phyloP scores from a whole-genome alignment of 805 yeast species.

The Saccharomyces cerevisiae region DNA sequence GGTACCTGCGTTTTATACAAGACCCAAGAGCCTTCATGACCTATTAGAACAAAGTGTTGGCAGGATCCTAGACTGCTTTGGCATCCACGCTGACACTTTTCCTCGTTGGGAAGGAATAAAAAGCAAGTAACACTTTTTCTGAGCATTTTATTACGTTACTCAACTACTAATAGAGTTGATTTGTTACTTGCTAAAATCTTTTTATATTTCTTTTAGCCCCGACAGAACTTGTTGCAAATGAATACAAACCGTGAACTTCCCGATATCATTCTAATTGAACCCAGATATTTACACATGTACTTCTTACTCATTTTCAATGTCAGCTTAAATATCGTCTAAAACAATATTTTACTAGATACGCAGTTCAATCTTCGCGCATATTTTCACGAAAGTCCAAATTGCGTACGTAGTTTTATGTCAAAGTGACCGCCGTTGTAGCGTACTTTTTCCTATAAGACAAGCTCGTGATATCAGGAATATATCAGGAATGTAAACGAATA shows the following conservation, averaged over 20 bases:
- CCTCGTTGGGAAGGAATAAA: conserved; percentile 25
- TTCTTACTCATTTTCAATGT: not conserved
- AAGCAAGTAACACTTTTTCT: not conserved
- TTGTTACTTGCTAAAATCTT: not conserved
- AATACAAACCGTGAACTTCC: not conserved
- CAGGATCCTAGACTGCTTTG: conserved; percentile 22
- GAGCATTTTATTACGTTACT: not conserved
- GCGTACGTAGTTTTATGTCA: not conserved
- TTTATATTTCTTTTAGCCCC: not conserved
- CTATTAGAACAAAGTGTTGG: conserved; percentile 24
- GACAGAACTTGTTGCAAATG: not conserved
- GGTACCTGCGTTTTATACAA: conserved; percentile 26
- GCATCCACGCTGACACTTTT: conserved; percentile 15
- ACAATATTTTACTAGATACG: not conserved
- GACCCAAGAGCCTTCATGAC: conserved; percentile 20
- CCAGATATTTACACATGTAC: not conserved
- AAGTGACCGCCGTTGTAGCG: not conserved
- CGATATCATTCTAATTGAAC: not conserved
- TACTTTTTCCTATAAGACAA: not conserved
- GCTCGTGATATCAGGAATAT: not conserved
- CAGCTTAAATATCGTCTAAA: not conserved
- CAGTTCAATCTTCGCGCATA: not conserved
- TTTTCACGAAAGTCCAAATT: not conserved
- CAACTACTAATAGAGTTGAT: not conserved
- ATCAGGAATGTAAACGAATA: not conserved